These are phyloP conservation scores for Lentinula sp. DNA, from an alignment of 768 basidiomycete genomes.

Conservation along the genomic window DNA sequence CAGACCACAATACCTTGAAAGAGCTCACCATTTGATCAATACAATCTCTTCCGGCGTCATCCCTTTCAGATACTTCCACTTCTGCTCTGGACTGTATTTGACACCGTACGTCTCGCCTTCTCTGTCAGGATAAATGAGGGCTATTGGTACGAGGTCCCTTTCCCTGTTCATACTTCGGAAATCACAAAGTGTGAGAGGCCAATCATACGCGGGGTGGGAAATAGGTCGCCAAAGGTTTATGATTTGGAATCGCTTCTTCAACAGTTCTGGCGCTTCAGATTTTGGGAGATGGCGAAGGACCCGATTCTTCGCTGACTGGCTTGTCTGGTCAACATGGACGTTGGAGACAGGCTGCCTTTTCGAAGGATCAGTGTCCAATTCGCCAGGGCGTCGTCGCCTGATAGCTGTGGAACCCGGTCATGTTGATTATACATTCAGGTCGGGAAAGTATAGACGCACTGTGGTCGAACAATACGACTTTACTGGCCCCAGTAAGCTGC, in stretches of 20 bases:
- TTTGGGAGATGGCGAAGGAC: conserved; percentile 47
- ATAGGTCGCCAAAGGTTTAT: conserved; percentile 62
- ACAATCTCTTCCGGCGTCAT: conserved; percentile 44
- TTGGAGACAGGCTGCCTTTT: conserved; percentile 19
- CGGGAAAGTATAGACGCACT: conserved; percentile 20
- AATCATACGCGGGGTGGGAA: conserved; percentile 37
- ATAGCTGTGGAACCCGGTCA: conserved; percentile 12
- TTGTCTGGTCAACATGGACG: conserved; percentile 50
- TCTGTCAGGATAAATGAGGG: conserved; percentile 40
- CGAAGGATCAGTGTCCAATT: conserved; percentile 8
- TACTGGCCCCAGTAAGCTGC: conserved; percentile 34
- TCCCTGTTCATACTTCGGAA: conserved; percentile 35
- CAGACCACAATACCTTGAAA: neutral
- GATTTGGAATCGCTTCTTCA: conserved; percentile 48
- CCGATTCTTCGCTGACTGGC: conserved; percentile 33
- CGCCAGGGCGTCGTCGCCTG: conserved; percentile 17
- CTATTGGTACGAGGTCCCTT: conserved; percentile 37
- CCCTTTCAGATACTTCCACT: conserved; percentile 45
- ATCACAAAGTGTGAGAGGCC: conserved; percentile 48
- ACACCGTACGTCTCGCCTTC: conserved; percentile 50
- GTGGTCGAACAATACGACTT: conserved; percentile 38
- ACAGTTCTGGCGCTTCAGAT: conserved; percentile 34
- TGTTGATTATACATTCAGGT: neutral
- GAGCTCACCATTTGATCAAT: conserved; percentile 46
- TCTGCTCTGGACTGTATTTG: conserved; percentile 37